Evolutionary conservation across 2,329 filamentous ascomycete genomes (phyloP).

Genomic region (Aspergillus neotritici): DNA sequence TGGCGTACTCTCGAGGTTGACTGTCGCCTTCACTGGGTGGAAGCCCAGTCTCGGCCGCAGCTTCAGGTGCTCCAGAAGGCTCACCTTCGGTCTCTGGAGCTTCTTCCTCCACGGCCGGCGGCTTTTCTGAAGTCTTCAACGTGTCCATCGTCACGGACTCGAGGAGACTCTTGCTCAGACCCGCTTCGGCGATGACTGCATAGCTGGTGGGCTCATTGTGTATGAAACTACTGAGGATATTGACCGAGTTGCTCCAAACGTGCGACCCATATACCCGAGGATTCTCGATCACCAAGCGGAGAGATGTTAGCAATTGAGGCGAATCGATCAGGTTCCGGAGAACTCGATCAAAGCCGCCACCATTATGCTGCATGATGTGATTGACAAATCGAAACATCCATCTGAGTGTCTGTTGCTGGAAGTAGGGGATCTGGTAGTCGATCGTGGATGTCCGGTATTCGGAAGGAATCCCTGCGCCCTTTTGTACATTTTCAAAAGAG

Average conservation of each 20-base stretch:
- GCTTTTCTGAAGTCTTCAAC: slow-evolving; percentile 32
- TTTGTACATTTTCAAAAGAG: slow-evolving; percentile 60
- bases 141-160: slow-evolving; percentile 62
- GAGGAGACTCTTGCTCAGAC: slow-evolving; percentile 78
- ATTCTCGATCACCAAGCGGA: slow-evolving; percentile 77
- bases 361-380: slow-evolving; percentile 80
- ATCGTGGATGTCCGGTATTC: slow-evolving; percentile 73
- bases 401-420: slow-evolving; percentile 87
- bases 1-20: slow-evolving; percentile 23
- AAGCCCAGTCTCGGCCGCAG: slow-evolving; percentile 28
- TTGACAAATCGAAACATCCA: slow-evolving; percentile 95
- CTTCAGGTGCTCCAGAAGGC: slow-evolving; percentile 29
- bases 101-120: slow-evolving; percentile 20
- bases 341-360: slow-evolving; percentile 81
- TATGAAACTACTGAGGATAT: slow-evolving; percentile 90
- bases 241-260: slow-evolving; percentile 92
- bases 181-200: slow-evolving; percentile 88
- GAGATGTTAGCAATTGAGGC: slow-evolving; percentile 69
- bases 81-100: slow-evolving; percentile 25
- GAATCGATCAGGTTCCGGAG: slow-evolving; percentile 93
- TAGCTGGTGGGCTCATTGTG: slow-evolving; percentile 99
- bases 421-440: slow-evolving; percentile 90
- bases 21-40: slow-evolving; percentile 16
- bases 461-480: slow-evolving; percentile 64
- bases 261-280: slow-evolving; percentile 77